phyloP scores from a whole-genome alignment of 768 basidiomycete genomes.

The Wakefieldia striispora region DNA sequence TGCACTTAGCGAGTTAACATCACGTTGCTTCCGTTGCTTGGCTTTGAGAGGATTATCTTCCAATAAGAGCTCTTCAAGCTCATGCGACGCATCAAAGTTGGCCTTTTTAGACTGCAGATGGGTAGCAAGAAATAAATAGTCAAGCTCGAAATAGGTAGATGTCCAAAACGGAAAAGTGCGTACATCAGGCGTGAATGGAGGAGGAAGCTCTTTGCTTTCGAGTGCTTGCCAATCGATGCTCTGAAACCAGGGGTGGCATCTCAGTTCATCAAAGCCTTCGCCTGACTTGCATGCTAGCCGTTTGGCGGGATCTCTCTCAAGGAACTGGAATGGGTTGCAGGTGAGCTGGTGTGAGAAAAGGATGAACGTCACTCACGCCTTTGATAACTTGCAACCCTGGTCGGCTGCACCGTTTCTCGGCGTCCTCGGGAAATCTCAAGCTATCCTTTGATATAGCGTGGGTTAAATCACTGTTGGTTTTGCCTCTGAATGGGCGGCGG shows the following conservation, averaged over 20 bases:
- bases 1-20: conserved; percentile 70
- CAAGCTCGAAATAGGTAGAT: neutral
- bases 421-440: conserved; percentile 89
- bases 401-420: conserved; percentile 71
- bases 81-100: conserved; percentile 98
- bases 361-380: conserved; percentile 53
- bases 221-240: conserved; percentile 88
- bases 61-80: conserved; percentile 90
- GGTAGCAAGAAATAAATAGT: conserved; percentile 2
- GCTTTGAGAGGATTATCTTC: conserved; percentile 98
- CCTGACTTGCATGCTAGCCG: conserved; percentile 83
- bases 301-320: conserved; percentile 80
- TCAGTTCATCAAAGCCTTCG: conserved; percentile 78
- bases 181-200: conserved; percentile 91
- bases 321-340: conserved; percentile 49
- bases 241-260: conserved; percentile 82
- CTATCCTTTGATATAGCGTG: conserved; percentile 88
- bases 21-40: conserved; percentile 87
- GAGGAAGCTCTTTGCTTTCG: conserved; percentile 66
- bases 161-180: conserved; percentile 25
- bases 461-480: conserved; percentile 90
- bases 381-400: conserved; percentile 77
- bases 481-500: conserved; percentile 87
- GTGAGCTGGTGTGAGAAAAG: conserved; percentile 14
- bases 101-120: conserved; percentile 89